Evolutionary conservation across 345 rosid genomes (phyloP), one percentile per base, ranked within the genome.

Genomic region (Euphorbia peplus): DNA sequence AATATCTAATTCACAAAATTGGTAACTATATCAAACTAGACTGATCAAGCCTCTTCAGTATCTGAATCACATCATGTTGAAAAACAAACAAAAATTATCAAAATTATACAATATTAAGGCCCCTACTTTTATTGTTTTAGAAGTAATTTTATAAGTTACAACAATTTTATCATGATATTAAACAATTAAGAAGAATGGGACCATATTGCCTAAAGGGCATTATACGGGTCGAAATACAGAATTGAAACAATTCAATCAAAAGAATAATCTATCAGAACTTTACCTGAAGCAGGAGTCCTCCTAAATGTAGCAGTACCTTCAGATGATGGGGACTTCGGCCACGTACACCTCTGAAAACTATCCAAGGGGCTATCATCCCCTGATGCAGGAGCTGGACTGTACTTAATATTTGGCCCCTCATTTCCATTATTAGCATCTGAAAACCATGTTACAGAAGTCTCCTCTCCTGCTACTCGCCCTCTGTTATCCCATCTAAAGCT

Each of bases 391-490:
- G 86, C 71, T 22, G 88, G 82, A 77, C 83, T 95, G 65, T 57
- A 77, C 76, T 90, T 95, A 60, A 73, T 59, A 25, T 86, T 89
- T 24, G 86, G 79, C 62, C 79, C 88, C 76, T 80, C 82, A 59
- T 78, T 85, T 39, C 80, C 64, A 70, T 83, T 83, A 53, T 80
- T 72, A 22, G 81, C 89, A 83, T 87, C 92, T 14, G 98, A 83
- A 60, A 87, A 76, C 86, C 91, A 88, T 74, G 85, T 80, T 26
- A 85, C 53, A 24, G 98, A 85, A 60, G 90, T 73, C 41, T 92
- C 97, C 78, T 95, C 99, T 41, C 96, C 98, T 0, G 99, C 98
- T 44, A 95, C 99, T 44, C 97, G 90, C 60, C 98, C 97, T 75
- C 98, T 79, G 70, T 85, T 85, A 74, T 95, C 99, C 99, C 99